Conservation (phyloP, 495 filamentous ascomycete species). For the Trypethelium eluteriae region DNA sequence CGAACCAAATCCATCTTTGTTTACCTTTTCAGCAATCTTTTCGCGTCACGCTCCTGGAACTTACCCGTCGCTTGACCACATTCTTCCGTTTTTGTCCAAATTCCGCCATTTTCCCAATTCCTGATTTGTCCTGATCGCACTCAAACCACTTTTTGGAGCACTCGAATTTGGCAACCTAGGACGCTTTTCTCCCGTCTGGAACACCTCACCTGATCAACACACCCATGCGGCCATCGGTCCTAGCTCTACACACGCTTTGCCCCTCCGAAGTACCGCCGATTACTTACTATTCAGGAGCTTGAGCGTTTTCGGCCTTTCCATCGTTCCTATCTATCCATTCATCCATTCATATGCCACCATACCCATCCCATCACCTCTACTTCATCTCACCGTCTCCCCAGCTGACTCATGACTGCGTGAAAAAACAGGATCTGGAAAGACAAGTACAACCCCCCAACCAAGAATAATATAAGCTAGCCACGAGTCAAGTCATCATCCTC, state of each 20-base stretch:
- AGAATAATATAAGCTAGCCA: too few species aligned
- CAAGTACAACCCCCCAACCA: conserved; percentile 62
- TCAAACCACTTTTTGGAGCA: not conserved
- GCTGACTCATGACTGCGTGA: not conserved
- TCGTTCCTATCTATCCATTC: too few species aligned
- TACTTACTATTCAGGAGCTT: too few species aligned
- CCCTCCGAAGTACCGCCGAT: too few species aligned
- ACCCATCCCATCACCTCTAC: not conserved
- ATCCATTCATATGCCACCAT: too few species aligned
- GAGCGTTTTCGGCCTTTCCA: too few species aligned
- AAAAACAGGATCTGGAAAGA: conserved; percentile 89
- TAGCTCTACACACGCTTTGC: too few species aligned
- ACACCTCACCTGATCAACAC: too few species aligned
- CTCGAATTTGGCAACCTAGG: not conserved
- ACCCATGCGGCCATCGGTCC: too few species aligned
- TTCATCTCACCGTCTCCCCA: not conserved
- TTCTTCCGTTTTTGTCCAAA: not conserved
- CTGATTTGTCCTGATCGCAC: not conserved
- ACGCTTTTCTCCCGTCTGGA: too few species aligned
- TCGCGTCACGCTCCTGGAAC: not conserved
- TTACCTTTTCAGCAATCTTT: not conserved
- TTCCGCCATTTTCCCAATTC: not conserved
- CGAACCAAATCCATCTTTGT: not conserved
- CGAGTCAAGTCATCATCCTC: too few species aligned
- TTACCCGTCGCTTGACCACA: not conserved